These are phyloP conservation scores for Orychophragmus violaceus DNA, from an alignment of 345 rosid genomes.

Conservation along the genomic window DNA sequence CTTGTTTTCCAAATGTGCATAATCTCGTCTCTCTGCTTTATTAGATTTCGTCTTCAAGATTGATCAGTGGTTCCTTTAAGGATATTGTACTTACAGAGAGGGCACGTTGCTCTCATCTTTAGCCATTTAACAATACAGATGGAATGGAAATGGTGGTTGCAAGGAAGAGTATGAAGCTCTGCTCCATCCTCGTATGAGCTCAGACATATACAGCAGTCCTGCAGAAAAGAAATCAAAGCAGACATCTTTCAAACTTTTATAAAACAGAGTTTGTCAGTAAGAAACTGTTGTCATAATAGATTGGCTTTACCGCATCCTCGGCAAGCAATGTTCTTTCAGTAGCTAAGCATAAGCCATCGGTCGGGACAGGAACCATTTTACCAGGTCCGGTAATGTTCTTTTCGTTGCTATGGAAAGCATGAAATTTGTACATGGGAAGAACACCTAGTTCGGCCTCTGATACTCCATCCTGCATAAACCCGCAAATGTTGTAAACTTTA, in stretches of 20 bases:
- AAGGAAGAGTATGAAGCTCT: constrained; percentile 84
- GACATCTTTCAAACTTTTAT: not conserved
- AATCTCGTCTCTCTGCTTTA: not conserved
- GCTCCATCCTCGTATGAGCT: constrained; percentile 73
- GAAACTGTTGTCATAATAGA: not conserved
- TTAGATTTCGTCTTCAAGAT: constrained; percentile 33
- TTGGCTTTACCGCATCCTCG: constrained; percentile 77
- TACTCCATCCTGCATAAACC: constrained; percentile 67
- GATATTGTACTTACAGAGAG: constrained; percentile 94
- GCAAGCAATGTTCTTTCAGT: constrained; percentile 66
- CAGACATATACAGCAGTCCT: constrained; percentile 97
- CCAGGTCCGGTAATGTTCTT: constrained; percentile 43
- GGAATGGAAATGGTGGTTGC: constrained; percentile 90
- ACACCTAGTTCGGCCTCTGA: constrained; percentile 90
- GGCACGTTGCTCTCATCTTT: constrained; percentile 98
- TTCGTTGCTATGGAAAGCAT: not conserved
- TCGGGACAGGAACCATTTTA: constrained; percentile 74
- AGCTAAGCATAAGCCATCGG: constrained; percentile 52
- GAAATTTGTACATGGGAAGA: constrained; percentile 25
- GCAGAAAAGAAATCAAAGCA: not conserved
- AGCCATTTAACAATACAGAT: constrained; percentile 91
- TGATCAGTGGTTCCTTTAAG: constrained; percentile 75
- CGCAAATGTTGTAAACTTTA: not conserved
- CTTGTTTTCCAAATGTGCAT: no score
- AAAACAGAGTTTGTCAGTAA: not conserved